Base-by-base conservation (phyloP, 2,329 filamentous ascomycete species). In the Xylariaceae sp. region DNA sequence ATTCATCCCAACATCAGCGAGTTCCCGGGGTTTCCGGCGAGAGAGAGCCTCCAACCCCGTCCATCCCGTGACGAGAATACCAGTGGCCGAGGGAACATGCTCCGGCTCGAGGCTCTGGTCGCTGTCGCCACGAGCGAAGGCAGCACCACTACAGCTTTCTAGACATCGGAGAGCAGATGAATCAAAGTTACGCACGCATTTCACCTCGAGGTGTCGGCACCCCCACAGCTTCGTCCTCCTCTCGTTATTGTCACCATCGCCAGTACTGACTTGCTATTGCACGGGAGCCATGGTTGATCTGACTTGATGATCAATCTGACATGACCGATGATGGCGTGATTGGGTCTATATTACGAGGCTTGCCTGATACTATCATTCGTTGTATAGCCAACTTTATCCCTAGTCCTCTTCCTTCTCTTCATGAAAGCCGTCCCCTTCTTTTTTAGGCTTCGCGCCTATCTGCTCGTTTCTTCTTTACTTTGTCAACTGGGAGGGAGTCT, bases 81-180 rank as follows among this genome's bases (percentile, higher is more conserved):
- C 41, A 50, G 62, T 4, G 57, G 60, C 19, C 64, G 49, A 23
- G 51, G 66, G 28, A 70, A 75, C 29, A 72, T 79, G 70, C 64
- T 69, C 34, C 66, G 76, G 27, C 59, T 83, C 4, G 74, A 82
- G 44, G 75, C 78, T 16, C 67, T 83, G 7, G 78, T 82, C n/a
- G 77, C 78, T 4, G 77, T 81, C 29, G 78, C 78, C 4, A 81
- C 78, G 2, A 73, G 71, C 44, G 76, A 79, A 54, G 69, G 62
- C 18, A 64, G 60, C 38, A 57, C 58, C 15, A 58, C 61, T 4
- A 51, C 59, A 11, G 56, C 62, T 26, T 59, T 55, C 27, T 61
- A 54, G 31, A 41, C 4, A 4, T 16, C 11, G 21, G 11, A 11
- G 21, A 24, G 7, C 11, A 11, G 21, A 24, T 24, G 7, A 24